Percentiles rank a stretch among this genome's conserved stretches.
Conservation (phyloP, 148 eudicot genomes). For the Silene latifolia region DNA sequence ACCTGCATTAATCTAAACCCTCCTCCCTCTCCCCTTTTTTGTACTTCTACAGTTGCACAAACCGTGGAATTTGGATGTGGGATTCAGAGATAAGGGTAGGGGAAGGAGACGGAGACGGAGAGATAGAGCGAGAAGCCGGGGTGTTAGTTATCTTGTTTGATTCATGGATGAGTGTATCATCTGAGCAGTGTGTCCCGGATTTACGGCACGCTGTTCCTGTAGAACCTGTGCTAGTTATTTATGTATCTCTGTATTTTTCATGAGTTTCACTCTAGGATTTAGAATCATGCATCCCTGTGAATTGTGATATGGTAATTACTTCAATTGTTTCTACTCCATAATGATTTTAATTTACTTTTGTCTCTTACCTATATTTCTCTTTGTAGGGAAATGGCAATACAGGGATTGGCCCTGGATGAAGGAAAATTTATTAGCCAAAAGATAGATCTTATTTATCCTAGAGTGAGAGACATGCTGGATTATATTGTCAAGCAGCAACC, state of each 20-base stretch:
- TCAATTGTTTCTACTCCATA: background rate
- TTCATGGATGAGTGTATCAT: background rate
- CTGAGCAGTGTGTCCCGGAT: background rate
- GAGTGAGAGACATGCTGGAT: slow-evolving; percentile 65
- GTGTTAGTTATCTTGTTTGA: no score
- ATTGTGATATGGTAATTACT: background rate
- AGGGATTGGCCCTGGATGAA: slow-evolving; percentile 79
- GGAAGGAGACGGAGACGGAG: no score
- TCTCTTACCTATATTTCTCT: background rate
- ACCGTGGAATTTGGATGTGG: no score
- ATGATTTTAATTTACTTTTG: background rate
- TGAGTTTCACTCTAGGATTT: background rate
- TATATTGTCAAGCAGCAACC: slow-evolving; percentile 67
- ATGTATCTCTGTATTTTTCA: background rate
- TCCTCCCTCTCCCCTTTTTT: no score
- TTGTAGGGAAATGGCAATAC: slow-evolving; percentile 81
- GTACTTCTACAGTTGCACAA: no score
- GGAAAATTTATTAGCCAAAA: slow-evolving; percentile 43
- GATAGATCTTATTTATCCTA: slow-evolving; percentile 54
- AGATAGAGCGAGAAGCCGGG: no score
- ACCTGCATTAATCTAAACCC: no score
- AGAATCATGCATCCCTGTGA: slow-evolving; percentile 1
- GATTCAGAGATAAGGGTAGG: no score
- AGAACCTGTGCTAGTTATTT: background rate
- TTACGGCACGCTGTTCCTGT: background rate